A percentile compares a stretch with the other conserved stretches of the same genome.
Evolutionary conservation across 805 yeast genomes (phyloP).

Genomic region (Kodamaea restingae): DNA sequence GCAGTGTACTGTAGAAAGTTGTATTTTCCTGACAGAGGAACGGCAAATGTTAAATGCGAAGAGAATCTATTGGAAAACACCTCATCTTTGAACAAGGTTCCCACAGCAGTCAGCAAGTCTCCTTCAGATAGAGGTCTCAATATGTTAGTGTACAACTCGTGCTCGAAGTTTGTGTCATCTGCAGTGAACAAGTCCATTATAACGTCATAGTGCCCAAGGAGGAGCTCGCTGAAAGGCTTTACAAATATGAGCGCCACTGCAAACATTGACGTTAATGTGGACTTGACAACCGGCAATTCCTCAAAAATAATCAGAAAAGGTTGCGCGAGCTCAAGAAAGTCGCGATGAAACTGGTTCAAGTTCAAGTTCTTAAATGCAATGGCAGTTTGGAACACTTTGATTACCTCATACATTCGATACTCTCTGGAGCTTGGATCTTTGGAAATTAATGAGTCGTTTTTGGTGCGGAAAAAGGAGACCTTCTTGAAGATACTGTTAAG

Average conservation of each 20-base stretch:
- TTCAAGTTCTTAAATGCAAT: slow-evolving; percentile 23
- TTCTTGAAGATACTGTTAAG: slow-evolving; percentile 19
- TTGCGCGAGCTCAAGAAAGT: slow-evolving; percentile 17
- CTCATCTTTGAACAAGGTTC: slow-evolving; percentile 2
- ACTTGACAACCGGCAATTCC: slow-evolving; percentile 11
- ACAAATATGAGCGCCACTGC: slow-evolving; percentile 22
- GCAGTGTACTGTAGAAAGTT: slow-evolving; percentile 20
- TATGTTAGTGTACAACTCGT: slow-evolving; percentile 15
- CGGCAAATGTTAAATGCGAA: slow-evolving; percentile 15
- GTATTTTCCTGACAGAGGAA: slow-evolving; percentile 14
- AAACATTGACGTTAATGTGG: slow-evolving; percentile 22
- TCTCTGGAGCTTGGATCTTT: slow-evolving; percentile 6
- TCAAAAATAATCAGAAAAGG: slow-evolving; percentile 2
- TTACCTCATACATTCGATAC: background rate
- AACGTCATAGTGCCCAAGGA: slow-evolving; percentile 16
- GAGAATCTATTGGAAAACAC: slow-evolving; percentile 10
- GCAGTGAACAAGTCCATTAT: slow-evolving; percentile 18
- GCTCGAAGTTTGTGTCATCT: slow-evolving; percentile 14
- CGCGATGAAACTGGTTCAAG: slow-evolving; percentile 22
- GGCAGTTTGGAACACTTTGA: slow-evolving; percentile 19
- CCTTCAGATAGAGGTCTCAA: slow-evolving; percentile 22
- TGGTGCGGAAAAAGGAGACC: slow-evolving; percentile 19
- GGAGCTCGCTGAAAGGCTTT: slow-evolving; percentile 27
- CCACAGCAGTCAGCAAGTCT: slow-evolving; percentile 16
- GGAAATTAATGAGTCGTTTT: slow-evolving; percentile 17